A percentile compares a stretch with the other conserved stretches of the same genome.
phyloP scores from a whole-genome alignment of 108 stramenopile genomes.

The Skeletonema marinoi region DNA sequence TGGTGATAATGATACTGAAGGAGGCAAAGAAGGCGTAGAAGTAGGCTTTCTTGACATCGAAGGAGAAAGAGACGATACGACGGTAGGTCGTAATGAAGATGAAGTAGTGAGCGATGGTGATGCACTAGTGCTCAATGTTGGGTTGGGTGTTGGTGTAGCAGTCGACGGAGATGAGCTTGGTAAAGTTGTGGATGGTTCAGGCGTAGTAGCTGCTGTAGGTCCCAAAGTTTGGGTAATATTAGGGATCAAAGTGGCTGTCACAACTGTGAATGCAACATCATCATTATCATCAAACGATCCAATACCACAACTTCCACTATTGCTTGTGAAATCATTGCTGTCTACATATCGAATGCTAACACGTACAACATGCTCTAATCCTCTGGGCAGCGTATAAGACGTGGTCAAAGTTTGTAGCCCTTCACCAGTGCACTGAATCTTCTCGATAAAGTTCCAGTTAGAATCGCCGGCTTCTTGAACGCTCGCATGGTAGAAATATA shows the following conservation, averaged over 20 bases:
- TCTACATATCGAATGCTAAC: background rate
- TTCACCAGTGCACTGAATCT: background rate
- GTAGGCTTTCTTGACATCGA: too few species aligned
- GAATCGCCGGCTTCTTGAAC: background rate
- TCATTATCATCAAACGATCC: background rate
- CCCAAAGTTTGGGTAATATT: too few species aligned
- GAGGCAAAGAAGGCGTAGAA: too few species aligned
- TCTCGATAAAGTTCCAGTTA: background rate
- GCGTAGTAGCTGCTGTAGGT: too few species aligned
- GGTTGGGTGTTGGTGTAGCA: too few species aligned
- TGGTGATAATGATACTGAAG: too few species aligned
- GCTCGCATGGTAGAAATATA: background rate
- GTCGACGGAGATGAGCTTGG: too few species aligned
- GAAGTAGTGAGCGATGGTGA: too few species aligned
- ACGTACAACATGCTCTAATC: background rate
- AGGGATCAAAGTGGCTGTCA: background rate
- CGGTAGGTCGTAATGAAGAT: too few species aligned
- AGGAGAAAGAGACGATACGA: too few species aligned
- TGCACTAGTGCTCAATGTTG: background rate
- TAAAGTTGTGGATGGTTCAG: too few species aligned
- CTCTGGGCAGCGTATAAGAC: background rate
- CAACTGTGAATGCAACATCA: background rate
- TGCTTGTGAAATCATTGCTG: background rate
- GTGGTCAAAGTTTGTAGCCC: background rate
- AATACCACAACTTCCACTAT: background rate